A percentile compares a stretch with the other conserved stretches of the same genome.
Conservation (phyloP, 2,329 filamentous ascomycete genomes). For the Trichophyton equinum region DNA sequence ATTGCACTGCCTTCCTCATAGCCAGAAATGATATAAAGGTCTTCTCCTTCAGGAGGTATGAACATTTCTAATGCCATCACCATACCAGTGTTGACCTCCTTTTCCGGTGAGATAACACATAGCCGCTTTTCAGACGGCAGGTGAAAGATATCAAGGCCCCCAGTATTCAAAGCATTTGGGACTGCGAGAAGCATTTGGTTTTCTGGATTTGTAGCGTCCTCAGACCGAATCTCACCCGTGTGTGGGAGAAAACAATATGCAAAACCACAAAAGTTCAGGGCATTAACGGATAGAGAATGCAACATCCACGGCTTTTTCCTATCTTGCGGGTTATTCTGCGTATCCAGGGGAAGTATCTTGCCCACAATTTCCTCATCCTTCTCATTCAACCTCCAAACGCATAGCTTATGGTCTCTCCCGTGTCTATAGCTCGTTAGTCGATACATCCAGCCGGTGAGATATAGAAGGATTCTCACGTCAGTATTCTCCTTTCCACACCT, state of each 20-base stretch:
- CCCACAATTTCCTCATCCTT: constrained; percentile 48
- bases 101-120: constrained; percentile 42
- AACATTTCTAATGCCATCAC: constrained; percentile 68
- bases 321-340: constrained; percentile 29
- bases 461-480: constrained; percentile 54
- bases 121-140: constrained; percentile 63
- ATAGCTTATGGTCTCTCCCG: constrained; percentile 74
- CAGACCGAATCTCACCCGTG: background rate
- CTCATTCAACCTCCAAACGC: constrained; percentile 68
- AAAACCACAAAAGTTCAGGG: constrained; percentile 90
- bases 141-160: constrained; percentile 72
- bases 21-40: constrained; percentile 56
- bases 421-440: constrained; percentile 45
- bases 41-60: constrained; percentile 29
- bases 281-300: constrained; percentile 72
- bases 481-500: constrained; percentile 48
- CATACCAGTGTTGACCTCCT: constrained; percentile 49
- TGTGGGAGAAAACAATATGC: constrained; percentile 41
- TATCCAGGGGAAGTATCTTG: constrained; percentile 58
- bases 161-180: constrained; percentile 62
- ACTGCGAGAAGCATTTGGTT: constrained; percentile 52
- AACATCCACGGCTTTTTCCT: constrained; percentile 67
- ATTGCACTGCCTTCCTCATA: constrained; percentile 76
- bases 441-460: too few species aligned
- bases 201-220: background rate